phyloP scores from a whole-genome alignment of 1,284 basidiomycete genomes.

The Austropuccinia psidii region DNA sequence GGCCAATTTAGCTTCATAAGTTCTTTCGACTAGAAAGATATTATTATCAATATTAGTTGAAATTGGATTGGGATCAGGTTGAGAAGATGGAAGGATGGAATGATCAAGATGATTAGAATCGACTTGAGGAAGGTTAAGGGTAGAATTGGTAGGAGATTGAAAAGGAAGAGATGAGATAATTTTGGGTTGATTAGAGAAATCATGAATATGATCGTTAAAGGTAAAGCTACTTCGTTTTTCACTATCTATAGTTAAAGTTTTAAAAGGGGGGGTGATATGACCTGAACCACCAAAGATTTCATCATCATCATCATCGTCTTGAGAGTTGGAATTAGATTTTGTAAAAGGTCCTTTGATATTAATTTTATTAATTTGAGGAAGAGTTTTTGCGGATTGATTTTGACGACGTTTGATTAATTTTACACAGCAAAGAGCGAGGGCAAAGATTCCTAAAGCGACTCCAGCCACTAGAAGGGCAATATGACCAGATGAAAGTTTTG shows the following conservation, averaged over 20 bases:
- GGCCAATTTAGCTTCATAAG: conserved; percentile 23
- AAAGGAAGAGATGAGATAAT: background rate
- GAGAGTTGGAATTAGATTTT: background rate
- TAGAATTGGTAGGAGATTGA: background rate
- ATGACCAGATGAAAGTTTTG: background rate
- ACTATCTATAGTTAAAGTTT: background rate
- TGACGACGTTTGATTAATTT: no score
- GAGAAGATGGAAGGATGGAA: background rate
- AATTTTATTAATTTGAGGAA: conserved; percentile 9
- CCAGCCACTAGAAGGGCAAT: background rate
- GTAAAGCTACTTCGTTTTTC: background rate
- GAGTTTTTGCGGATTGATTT: background rate
- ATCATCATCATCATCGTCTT: background rate
- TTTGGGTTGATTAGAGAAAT: background rate
- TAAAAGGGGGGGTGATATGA: conserved; percentile 4
- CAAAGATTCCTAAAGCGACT: background rate
- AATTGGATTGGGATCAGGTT: background rate
- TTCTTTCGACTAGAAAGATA: conserved; percentile 19
- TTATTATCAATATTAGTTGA: conserved; percentile 13
- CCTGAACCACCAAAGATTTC: conserved; percentile 3
- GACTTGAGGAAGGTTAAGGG: background rate
- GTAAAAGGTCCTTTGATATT: conserved; percentile 21
- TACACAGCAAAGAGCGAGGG: no score
- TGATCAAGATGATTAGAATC: background rate
- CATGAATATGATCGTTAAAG: background rate